Conservation (phyloP, 2,329 filamentous ascomycete species). For the Fusarium sp. region DNA sequence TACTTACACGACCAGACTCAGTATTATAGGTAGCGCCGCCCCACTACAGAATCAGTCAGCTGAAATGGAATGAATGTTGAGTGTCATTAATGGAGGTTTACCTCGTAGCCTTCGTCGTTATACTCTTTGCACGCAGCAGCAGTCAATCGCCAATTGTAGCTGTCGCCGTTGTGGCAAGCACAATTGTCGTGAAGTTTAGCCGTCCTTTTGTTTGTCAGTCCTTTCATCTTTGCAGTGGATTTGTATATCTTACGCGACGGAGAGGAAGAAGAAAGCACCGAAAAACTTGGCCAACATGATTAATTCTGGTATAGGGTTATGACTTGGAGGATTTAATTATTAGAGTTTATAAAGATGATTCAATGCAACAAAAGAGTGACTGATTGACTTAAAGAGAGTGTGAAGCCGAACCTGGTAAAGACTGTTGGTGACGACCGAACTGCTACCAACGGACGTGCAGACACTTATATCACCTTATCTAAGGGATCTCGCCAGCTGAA, state of each 20-base stretch:
- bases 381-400: constrained; percentile 11
- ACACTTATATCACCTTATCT: background rate
- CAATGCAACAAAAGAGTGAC: background rate
- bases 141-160: constrained; percentile 40
- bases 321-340: no score
- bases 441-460: background rate
- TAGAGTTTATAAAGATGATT: background rate
- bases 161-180: constrained; percentile 39
- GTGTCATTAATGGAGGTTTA: background rate
- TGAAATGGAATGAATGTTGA: no score
- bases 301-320: background rate
- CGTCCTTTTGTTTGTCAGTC: constrained; percentile 8
- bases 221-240: accelerated
- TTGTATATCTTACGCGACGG: constrained; percentile 24
- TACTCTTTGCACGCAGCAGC: constrained; percentile 34
- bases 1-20: constrained; percentile 36
- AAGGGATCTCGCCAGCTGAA: background rate
- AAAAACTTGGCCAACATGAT: constrained; percentile 35
- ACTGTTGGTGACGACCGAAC: background rate
- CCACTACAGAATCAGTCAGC: constrained; percentile 21
- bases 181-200: constrained; percentile 38
- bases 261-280: constrained; percentile 21
- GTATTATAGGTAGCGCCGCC: constrained; percentile 29
- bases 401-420: constrained; percentile 2
- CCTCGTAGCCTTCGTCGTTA: constrained; percentile 29